phyloP scores from a whole-genome alignment of 257 asterid genomes.

The Plectranthus barbatus region DNA sequence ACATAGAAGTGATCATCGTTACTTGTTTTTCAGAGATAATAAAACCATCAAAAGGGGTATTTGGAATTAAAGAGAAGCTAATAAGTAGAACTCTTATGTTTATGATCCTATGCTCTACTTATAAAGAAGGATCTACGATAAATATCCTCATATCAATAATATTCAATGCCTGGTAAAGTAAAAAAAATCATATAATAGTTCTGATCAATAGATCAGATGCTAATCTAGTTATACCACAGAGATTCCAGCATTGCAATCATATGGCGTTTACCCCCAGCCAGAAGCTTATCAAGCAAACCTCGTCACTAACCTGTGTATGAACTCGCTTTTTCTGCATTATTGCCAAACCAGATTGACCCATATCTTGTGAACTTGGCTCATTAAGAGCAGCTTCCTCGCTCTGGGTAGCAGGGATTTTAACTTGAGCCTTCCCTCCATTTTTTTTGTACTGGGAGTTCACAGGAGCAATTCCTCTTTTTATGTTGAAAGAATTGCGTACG shows the following conservation, averaged over 20 bases:
- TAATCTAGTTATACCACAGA: not conserved
- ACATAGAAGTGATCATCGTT: not conserved
- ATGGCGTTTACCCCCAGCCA: not conserved
- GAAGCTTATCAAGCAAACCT: conserved; percentile 1
- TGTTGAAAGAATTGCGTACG: conserved; percentile 41
- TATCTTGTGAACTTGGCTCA: conserved; percentile 47
- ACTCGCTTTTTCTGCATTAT: conserved; percentile 66
- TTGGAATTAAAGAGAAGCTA: not conserved
- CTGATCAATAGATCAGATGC: not conserved
- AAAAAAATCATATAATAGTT: too few species aligned
- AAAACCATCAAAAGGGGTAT: not conserved
- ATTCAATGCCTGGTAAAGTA: not conserved
- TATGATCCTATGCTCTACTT: not conserved
- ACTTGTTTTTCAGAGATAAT: not conserved
- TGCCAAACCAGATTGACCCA: conserved; percentile 57
- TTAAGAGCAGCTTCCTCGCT: conserved; percentile 43
- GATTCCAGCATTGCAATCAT: not conserved
- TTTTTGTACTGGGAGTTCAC: conserved; percentile 37
- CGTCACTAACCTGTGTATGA: conserved; percentile 60
- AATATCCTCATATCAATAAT: not conserved
- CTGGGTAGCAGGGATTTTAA: conserved; percentile 26
- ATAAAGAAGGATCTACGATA: not conserved
- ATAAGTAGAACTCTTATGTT: not conserved
- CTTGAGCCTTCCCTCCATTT: conserved; percentile 38
- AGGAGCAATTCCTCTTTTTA: conserved; percentile 36